Evolutionary conservation across 805 yeast genomes (phyloP), one percentile per base, ranked within the genome.

Genomic region (Lipomyces sp.): DNA sequence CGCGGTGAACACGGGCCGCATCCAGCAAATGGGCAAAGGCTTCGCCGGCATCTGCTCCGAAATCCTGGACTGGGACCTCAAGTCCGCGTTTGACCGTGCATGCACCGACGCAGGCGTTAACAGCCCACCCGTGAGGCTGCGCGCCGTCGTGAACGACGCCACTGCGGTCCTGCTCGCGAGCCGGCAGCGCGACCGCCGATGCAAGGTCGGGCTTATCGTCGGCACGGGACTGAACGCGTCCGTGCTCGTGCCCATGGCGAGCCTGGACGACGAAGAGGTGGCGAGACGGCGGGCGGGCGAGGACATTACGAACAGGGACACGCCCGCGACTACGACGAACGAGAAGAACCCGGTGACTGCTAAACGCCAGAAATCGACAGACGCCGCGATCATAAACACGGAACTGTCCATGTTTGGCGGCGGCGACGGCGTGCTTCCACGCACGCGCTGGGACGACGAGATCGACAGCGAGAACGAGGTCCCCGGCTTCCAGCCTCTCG

Each of bases 331-430:
- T n/a, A n/a, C n/a, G n/a, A n/a, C n/a, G n/a, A n/a, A n/a, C n/a
- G n/a, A n/a, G n/a, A n/a, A n/a, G n/a, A 88, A 82, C 66, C 70
- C 81, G 74, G 77, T 1, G 68, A 72, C 34, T 54, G 70, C 7
- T 63, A 66, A 35, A 68, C 61, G 23, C 66, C 63, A 13, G 66
- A 73, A 58, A 32, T 43, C 18, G 54, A 52, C 43, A 31, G 39
- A 16, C 23, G 45, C 21, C 19, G 36, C 14, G 49, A 54, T 11
- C 86, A 86, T 89, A 83, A 89, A 89, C 69, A 87, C 95, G 34
- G 96, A 89, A 71, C 84, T 95, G 86, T 95, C 96, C 53, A 85
- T 95, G 51, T 86, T 87, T 62, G 95, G 88, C 64, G 83, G 85
- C 61, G 47, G 47, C 16, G 24, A 10, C 6, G 79, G 78, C n/a